Evolutionary conservation across 768 basidiomycete genomes (phyloP), one percentile per base, ranked within the genome.

Genomic region (Boletus fagicola): DNA sequence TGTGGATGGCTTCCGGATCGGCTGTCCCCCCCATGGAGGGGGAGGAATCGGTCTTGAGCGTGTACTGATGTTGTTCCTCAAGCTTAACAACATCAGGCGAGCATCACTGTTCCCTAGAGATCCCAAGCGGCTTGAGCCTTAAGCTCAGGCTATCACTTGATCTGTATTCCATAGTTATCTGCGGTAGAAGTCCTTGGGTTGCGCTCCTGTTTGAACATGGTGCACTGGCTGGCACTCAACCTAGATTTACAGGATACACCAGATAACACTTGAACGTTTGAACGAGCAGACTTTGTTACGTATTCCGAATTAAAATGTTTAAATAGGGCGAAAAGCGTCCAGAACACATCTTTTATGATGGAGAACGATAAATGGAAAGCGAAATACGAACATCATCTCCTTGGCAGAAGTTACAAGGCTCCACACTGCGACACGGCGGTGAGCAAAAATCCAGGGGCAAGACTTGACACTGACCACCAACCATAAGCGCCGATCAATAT

Each of bases 21-120:
- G 95, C 24, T 96, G 94, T 64, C 84, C 94, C 1, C 95, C 97
- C 16, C 97, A 99, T 73, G 97, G 93, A 48, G 97, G 96, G 63
- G 96, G 94, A 60, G 96, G 96, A 58, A 94, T 98, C 64, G 95
- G 92, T 52, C 79, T 95, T 58, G 94, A 97, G 75, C 90, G 94
- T 53, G 94, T 99, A 51, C 75, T 98, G 69, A 98, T 98, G 95
- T 78, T 99, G 63, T 99, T 94, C 84, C 78, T 99, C 72, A 95
- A 96, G 77, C 81, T 99, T 61, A 91, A 90, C 77, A 97, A 98
- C 78, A 94, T 98, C 68, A 82, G 96, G 50, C 79, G 93, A 49
- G 94, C 93, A 26, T 90, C 90, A 26, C 70, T 98, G 68, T 98
- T 98, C 86, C 97, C 97, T 15, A 83, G 97, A 67, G 97, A 98